A percentile compares a stretch with the other conserved stretches of the same genome.
These are phyloP conservation scores for Yamadazyma triangularis DNA, from an alignment of 1,139 yeast species.

Conservation along the genomic window DNA sequence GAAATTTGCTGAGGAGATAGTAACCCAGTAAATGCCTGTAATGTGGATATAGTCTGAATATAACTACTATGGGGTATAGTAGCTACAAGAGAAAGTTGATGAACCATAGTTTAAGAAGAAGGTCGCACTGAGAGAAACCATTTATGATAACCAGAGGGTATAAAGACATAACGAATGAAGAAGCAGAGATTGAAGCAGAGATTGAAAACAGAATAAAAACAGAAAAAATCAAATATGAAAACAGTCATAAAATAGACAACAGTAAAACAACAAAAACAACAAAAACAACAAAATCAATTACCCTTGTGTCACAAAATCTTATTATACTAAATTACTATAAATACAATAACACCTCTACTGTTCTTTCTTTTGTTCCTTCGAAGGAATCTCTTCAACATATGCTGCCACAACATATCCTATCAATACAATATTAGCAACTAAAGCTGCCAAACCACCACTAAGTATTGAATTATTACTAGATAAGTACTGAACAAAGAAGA, in stretches of 20 bases:
- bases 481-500: slow-evolving; percentile 59
- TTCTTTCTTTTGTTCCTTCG: slow-evolving; percentile 16
- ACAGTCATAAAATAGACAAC: too few species aligned
- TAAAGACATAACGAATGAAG: too few species aligned
- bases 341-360: too few species aligned
- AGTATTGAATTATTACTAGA: slow-evolving; percentile 61
- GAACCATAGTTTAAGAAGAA: slow-evolving; percentile 26
- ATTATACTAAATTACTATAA: too few species aligned
- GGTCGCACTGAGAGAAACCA: background rate
- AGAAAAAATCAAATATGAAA: too few species aligned
- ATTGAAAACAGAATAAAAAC: too few species aligned
- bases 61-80: slow-evolving; percentile 39
- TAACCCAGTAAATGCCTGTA: slow-evolving; percentile 43
- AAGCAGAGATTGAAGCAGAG: too few species aligned
- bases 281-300: too few species aligned
- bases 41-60: slow-evolving; percentile 40
- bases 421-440: slow-evolving; percentile 80
- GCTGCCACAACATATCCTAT: slow-evolving; percentile 86
- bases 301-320: too few species aligned
- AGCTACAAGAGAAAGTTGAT: slow-evolving; percentile 39
- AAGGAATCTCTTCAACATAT: slow-evolving; percentile 68
- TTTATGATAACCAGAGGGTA: too few species aligned
- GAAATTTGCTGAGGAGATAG: slow-evolving; percentile 36
- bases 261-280: too few species aligned
- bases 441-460: slow-evolving; percentile 89